Evolutionary conservation across 2,329 filamentous ascomycete genomes (phyloP).

Genomic region (Talaromyces atroroseus): DNA sequence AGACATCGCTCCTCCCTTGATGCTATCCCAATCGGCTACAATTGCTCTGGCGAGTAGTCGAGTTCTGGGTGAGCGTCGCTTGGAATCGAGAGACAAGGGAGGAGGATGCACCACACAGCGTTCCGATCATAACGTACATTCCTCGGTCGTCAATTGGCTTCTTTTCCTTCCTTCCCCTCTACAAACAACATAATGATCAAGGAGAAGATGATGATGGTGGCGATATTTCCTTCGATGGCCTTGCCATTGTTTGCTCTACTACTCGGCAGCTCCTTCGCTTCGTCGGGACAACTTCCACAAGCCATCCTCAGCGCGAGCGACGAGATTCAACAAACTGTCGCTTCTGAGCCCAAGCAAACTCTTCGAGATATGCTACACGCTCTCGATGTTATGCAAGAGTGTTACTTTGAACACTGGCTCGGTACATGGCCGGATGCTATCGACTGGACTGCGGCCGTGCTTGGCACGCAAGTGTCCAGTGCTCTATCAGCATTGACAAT

Average conservation of each 20-base stretch:
- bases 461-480: constrained; percentile 72
- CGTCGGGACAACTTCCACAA: constrained; percentile 5
- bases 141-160: neutral
- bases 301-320: neutral
- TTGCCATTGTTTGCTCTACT: constrained; percentile 5
- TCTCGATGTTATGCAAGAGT: constrained; percentile 68
- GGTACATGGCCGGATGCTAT: constrained; percentile 82
- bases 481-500: constrained; percentile 64
- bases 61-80: constrained; percentile 1
- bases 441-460: constrained; percentile 88
- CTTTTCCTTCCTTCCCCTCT: neutral
- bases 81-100: neutral
- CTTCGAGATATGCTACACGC: constrained; percentile 52
- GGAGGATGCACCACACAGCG: neutral
- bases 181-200: neutral
- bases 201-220: neutral
- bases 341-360: constrained; percentile 17
- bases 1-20: neutral
- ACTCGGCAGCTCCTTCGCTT: neutral
- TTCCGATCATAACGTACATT: neutral
- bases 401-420: constrained; percentile 70
- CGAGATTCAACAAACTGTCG: neutral
- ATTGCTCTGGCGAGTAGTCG: neutral
- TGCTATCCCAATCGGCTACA: neutral
- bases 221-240: neutral